A percentile compares a stretch with the other conserved stretches of the same genome.
Evolutionary conservation across 179 eudicot genomes (phyloP).

Genomic region (Heliamphora pulchella): DNA sequence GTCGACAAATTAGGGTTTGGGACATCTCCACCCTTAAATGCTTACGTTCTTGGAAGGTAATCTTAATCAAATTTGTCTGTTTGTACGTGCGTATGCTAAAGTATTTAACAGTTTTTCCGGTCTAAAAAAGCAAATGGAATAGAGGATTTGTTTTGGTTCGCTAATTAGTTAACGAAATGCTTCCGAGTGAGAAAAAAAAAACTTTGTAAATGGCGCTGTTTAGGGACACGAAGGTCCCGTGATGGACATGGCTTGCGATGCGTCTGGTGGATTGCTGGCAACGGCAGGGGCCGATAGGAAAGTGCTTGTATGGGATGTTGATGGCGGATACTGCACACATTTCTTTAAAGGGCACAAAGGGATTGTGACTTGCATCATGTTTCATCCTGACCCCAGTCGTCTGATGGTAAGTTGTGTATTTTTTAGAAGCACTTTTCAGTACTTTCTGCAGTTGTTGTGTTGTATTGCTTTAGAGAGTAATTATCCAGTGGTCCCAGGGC

Average conservation of each 20-base stretch:
- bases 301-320: conserved; percentile 93
- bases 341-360: conserved; percentile 89
- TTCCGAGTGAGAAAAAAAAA: not conserved
- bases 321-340: conserved; percentile 91
- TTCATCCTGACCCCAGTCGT: conserved; percentile 75
- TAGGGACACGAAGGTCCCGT: conserved; percentile 96
- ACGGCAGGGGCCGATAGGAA: conserved; percentile 91
- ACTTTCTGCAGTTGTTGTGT: not conserved
- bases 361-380: conserved; percentile 64
- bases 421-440: not conserved
- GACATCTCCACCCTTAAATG: conserved; percentile 65
- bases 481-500: too few relatives aligned
- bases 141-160: not conserved
- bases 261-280: conserved; percentile 89
- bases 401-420: conserved; percentile 49
- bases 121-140: not conserved
- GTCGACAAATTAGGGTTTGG: conserved; percentile 88
- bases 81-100: too few relatives aligned
- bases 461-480: too few relatives aligned
- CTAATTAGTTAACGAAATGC: not conserved
- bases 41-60: conserved; percentile 96
- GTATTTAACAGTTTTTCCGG: too few relatives aligned
- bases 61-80: not conserved
- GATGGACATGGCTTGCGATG: conserved; percentile 86
- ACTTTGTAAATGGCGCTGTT: conserved; percentile 8